Evolutionary conservation across 2,329 filamentous ascomycete species (phyloP).

Genomic region (Calonectria ilicicola): DNA sequence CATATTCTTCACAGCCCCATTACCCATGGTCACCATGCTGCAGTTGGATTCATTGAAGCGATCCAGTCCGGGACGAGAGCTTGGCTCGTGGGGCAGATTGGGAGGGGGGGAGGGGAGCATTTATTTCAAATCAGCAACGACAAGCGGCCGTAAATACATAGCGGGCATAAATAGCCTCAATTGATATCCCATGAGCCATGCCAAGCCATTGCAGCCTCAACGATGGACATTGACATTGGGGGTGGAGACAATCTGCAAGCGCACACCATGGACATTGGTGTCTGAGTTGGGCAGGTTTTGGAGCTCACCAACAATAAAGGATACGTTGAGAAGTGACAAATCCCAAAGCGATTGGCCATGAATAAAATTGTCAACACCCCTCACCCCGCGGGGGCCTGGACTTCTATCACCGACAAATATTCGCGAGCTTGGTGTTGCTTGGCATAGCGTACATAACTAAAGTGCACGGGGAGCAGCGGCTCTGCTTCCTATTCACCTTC

Average conservation of each 20-base stretch:
- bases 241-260: conserved; percentile 28
- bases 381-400: conserved; percentile 27
- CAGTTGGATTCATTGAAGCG: conserved; percentile 7
- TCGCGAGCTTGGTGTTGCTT: neutral
- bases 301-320: conserved; percentile 27
- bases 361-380: conserved; percentile 25
- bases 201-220: conserved; percentile 1
- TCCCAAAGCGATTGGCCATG: conserved; percentile 25
- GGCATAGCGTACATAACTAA: neutral
- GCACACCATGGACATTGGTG: conserved; percentile 13
- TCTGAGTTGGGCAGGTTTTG: conserved; percentile 32
- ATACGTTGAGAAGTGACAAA: conserved; percentile 24
- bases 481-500: neutral
- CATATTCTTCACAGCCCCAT: neutral
- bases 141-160: neutral
- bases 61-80: conserved; percentile 12
- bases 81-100: neutral
- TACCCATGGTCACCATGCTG: neutral
- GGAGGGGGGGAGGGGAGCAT: neutral
- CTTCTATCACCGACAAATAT: conserved; percentile 32
- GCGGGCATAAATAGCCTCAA: neutral
- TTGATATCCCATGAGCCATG: conserved; percentile 3
- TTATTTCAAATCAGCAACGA: conserved; percentile 17
- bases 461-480: neutral
- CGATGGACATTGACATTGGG: conserved; percentile 17